These are phyloP conservation scores for Hemisphaericaspora xylofermentans DNA, from an alignment of 1,139 yeast species.

Conservation along the genomic window DNA sequence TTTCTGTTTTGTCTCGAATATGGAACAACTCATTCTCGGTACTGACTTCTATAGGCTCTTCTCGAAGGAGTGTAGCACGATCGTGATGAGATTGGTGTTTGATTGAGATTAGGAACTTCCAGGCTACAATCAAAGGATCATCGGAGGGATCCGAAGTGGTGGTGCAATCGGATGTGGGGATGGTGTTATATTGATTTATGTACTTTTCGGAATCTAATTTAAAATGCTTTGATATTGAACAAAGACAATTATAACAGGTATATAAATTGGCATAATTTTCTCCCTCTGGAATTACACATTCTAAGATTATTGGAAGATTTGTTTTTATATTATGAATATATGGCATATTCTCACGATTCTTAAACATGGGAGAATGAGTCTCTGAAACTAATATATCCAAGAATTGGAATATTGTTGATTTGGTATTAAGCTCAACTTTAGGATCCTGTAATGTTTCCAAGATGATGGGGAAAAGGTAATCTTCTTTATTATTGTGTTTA, in stretches of 20 bases:
- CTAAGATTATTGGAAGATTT: constrained; percentile 47
- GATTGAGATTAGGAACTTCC: constrained; percentile 49
- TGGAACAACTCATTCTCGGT: constrained; percentile 34
- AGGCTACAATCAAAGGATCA: constrained; percentile 40
- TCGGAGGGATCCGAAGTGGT: constrained; percentile 15
- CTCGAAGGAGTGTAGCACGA: constrained; percentile 35
- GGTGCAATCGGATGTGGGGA: constrained; percentile 36
- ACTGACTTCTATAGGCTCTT: constrained; percentile 23
- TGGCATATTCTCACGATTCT: constrained; percentile 20
- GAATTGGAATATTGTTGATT: constrained; percentile 68
- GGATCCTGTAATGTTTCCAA: constrained; percentile 60
- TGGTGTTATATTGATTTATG: constrained; percentile 24
- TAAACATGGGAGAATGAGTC: constrained; percentile 29
- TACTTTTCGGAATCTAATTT: constrained; percentile 30
- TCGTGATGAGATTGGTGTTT: constrained; percentile 54
- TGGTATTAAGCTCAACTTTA: constrained; percentile 52
- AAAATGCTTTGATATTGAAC: constrained; percentile 37
- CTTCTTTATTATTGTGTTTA: constrained; percentile 59
- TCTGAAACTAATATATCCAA: constrained; percentile 56
- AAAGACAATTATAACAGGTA: constrained; percentile 40
- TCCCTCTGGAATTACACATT: constrained; percentile 51
- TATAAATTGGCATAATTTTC: constrained; percentile 48
- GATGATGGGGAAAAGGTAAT: constrained; percentile 70
- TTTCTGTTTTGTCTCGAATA: constrained; percentile 26
- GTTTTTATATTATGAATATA: constrained; percentile 47